Percentiles rank a stretch among this genome's conserved stretches.
phyloP scores from a whole-genome alignment of 208 protist species.

The Borovskyia barvae region DNA sequence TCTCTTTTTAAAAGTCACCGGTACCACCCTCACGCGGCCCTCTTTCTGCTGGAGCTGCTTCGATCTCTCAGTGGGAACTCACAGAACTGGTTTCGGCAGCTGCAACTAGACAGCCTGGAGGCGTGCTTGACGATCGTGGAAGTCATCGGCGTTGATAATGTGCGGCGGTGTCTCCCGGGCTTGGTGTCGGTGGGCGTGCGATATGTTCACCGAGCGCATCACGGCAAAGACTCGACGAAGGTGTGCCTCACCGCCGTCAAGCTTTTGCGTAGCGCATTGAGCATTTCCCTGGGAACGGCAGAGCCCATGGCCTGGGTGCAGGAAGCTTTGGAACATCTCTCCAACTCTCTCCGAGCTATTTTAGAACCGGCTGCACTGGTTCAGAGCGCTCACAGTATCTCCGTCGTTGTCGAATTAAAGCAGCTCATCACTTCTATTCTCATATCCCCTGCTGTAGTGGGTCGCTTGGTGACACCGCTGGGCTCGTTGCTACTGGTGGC shows the following conservation, averaged over 20 bases:
- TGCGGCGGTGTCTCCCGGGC: slow-evolving; percentile 70
- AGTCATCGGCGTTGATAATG: slow-evolving; percentile 49
- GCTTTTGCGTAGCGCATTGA: slow-evolving; percentile 35
- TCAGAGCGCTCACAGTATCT: slow-evolving; percentile 7
- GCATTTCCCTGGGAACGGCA: slow-evolving; percentile 12
- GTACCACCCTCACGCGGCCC: slow-evolving; percentile 71
- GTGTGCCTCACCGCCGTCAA: slow-evolving; percentile 54
- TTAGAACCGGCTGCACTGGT: slow-evolving; percentile 27
- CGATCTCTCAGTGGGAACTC: slow-evolving; percentile 69
- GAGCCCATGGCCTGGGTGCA: slow-evolving; percentile 32
- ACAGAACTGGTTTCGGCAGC: slow-evolving; percentile 68
- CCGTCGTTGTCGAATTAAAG: slow-evolving; percentile 25
- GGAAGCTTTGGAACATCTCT: slow-evolving; percentile 28
- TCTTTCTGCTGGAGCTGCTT: slow-evolving; percentile 86
- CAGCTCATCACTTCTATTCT: slow-evolving; percentile 31
- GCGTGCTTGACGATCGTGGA: slow-evolving; percentile 60
- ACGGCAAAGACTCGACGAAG: slow-evolving; percentile 61
- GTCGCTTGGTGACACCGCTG: slow-evolving; percentile 13
- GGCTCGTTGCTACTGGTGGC: slow-evolving; percentile 30
- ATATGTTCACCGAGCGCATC: slow-evolving; percentile 65
- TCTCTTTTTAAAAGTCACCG: slow-evolving; percentile 39
- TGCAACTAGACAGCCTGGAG: slow-evolving; percentile 62
- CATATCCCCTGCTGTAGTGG: slow-evolving; percentile 22
- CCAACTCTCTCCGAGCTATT: slow-evolving; percentile 25
- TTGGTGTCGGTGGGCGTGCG: slow-evolving; percentile 68